A percentile compares a stretch with the other conserved stretches of the same genome.
Conservation (phyloP, 306 rosid genomes). For the Morella rubra region DNA sequence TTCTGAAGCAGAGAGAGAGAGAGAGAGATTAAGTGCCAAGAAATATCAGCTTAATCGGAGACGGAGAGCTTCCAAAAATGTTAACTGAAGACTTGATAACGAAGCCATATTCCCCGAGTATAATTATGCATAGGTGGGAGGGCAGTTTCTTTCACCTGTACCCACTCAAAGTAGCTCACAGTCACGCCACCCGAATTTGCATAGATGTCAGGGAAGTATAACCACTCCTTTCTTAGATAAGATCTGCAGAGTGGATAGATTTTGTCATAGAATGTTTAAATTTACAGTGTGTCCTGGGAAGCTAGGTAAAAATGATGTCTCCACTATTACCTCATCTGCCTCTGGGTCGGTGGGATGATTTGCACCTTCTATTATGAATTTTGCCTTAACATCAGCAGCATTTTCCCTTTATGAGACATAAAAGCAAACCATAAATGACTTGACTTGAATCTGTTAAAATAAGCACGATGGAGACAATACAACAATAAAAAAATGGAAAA, state of each 20-base stretch:
- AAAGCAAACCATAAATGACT: neutral
- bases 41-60: neutral
- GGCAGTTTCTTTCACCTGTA: conserved; percentile 50
- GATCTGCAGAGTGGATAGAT: conserved; percentile 37
- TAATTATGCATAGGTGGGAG: neutral
- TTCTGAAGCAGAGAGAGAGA: conserved; percentile 44
- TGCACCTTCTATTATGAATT: conserved; percentile 62
- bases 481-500: neutral
- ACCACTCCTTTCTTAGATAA: conserved; percentile 57
- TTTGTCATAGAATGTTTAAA: conserved; percentile 1
- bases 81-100: neutral
- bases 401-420: conserved; percentile 40
- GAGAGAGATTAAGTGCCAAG: neutral
- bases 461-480: neutral
- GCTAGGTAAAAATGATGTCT: conserved; percentile 1
- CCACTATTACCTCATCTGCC: conserved; percentile 54
- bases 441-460: neutral
- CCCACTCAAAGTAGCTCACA: conserved; percentile 85
- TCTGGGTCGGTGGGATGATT: conserved; percentile 70
- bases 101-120: neutral
- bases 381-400: conserved; percentile 57
- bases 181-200: conserved; percentile 80
- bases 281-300: neutral
- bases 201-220: conserved; percentile 67
- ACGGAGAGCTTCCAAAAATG: neutral